These are phyloP conservation scores for Sporisorium sorghi DNA, from an alignment of 1,284 basidiomycete species.

Conservation along the genomic window DNA sequence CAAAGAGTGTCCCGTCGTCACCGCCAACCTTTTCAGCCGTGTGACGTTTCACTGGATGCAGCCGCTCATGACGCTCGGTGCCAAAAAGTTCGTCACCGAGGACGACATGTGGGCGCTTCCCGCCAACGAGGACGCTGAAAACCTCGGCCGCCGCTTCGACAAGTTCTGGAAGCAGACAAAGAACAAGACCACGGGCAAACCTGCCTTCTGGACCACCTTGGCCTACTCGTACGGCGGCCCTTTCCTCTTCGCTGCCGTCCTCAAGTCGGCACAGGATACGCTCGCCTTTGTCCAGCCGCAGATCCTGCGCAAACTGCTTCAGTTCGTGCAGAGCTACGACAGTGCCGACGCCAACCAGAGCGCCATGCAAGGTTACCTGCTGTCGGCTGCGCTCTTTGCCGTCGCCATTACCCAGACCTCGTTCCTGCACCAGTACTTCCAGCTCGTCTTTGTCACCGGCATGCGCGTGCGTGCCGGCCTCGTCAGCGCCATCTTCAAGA, in stretches of 20 bases:
- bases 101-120: conserved; percentile 85
- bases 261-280: conserved; percentile 52
- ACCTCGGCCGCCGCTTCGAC: conserved; percentile 76
- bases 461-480: conserved; percentile 86
- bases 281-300: conserved; percentile 84
- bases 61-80: conserved; percentile 76
- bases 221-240: conserved; percentile 72
- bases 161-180: conserved; percentile 77
- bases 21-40: conserved; percentile 73
- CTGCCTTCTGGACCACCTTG: conserved; percentile 75
- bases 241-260: conserved; percentile 72
- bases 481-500: conserved; percentile 86
- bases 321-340: conserved; percentile 74
- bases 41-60: conserved; percentile 80
- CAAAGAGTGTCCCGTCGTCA: conserved; percentile 73
- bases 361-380: conserved; percentile 57
- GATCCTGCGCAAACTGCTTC: conserved; percentile 81
- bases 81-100: conserved; percentile 81
- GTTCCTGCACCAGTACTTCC: conserved; percentile 84
- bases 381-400: conserved; percentile 73
- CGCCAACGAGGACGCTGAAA: conserved; percentile 72
- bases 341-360: conserved; percentile 28
- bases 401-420: conserved; percentile 79
- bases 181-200: conserved; percentile 78
- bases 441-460: conserved; percentile 70